Percentiles rank a stretch among this genome's conserved stretches.
Evolutionary conservation across 2,329 filamentous ascomycete species (phyloP).

Genomic region (Fusarium nygamai): DNA sequence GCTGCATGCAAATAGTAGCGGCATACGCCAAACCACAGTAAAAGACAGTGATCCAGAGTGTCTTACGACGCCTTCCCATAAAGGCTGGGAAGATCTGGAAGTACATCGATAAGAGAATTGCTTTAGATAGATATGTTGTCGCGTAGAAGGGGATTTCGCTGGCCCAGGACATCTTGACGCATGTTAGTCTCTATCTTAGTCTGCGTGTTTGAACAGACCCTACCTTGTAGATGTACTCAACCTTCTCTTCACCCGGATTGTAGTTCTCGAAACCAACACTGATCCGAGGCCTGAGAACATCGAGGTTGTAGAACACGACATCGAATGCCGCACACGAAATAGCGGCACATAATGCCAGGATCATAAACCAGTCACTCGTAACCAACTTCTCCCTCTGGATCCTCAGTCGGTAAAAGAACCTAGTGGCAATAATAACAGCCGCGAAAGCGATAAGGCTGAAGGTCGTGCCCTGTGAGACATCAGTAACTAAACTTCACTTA

Average conservation of each 20-base stretch:
- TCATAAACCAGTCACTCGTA: constrained; percentile 23
- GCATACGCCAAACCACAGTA: constrained; percentile 18
- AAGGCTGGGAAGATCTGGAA: constrained; percentile 21
- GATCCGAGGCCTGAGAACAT: constrained; percentile 22
- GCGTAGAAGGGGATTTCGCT: constrained; percentile 31
- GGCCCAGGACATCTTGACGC: constrained; percentile 24
- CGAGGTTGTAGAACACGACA: constrained; percentile 2
- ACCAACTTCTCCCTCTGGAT: constrained; percentile 14
- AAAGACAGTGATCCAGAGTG: constrained; percentile 6
- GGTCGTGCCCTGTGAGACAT: background rate
- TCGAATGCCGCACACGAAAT: constrained; percentile 18
- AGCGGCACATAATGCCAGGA: constrained; percentile 12
- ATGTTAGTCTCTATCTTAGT: background rate
- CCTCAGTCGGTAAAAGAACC: constrained; percentile 19
- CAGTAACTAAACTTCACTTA: background rate
- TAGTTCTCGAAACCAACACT: constrained; percentile 24
- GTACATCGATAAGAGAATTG: constrained; percentile 18
- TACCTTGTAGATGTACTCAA: constrained; percentile 34
- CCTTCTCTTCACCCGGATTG: background rate
- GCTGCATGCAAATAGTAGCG: constrained; percentile 12
- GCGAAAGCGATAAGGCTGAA: constrained; percentile 13
- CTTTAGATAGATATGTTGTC: constrained; percentile 24
- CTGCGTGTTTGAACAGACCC: accelerated
- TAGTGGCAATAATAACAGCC: background rate
- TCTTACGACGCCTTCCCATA: constrained; percentile 21